Evolutionary conservation across 2,329 filamentous ascomycete species (phyloP), one percentile per base, ranked within the genome.

Genomic region (Paraphaeosphaeria sporulosa): DNA sequence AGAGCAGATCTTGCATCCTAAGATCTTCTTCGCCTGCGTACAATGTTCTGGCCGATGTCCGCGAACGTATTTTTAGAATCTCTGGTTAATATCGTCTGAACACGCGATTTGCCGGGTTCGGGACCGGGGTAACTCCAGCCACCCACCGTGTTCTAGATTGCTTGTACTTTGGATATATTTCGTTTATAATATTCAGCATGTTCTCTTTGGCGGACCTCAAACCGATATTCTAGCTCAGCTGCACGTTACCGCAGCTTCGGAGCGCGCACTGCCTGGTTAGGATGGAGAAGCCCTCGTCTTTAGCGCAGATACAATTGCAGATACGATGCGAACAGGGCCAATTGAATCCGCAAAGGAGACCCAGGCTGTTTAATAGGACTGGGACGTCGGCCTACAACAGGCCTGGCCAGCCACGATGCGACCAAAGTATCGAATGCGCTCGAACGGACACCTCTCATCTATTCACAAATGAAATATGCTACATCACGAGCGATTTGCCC

Each of bases 391-490:
- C 54, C 52, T 58, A 63, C 60, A 64, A 57, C 46, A 54, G 60
- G 49, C 68, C 65, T 71, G 60, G 63, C 58, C 64, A 61, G 50
- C 49, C 52, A 53, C 53, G 56, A 57, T 64, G 57, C 47, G 52
- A 59, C 60, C 49, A 57, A 60, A 59, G 48, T 57, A 62, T 58
- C 44, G 59, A 55, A 58, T 60, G 38, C 50, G 60, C 64, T 60
- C 58, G 55, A 69, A 63, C 47, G 44, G 64, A 59, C 63, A 32
- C 46, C 47, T 19, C 57, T 73, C 67, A 73, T 75, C 60, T 74
- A 74, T 66, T 65, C 60, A 5, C 61, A 74, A 73, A 74, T 75
- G 70, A 73, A 72, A 63, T 58, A 59, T 64, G 62, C 59, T 55
- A 46, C 52, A 46, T 47, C 52, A 46, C 52, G n/a, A 46, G 38